Evolutionary conservation across 495 filamentous ascomycete species (phyloP).

Genomic region (Trichoderma gamsii): DNA sequence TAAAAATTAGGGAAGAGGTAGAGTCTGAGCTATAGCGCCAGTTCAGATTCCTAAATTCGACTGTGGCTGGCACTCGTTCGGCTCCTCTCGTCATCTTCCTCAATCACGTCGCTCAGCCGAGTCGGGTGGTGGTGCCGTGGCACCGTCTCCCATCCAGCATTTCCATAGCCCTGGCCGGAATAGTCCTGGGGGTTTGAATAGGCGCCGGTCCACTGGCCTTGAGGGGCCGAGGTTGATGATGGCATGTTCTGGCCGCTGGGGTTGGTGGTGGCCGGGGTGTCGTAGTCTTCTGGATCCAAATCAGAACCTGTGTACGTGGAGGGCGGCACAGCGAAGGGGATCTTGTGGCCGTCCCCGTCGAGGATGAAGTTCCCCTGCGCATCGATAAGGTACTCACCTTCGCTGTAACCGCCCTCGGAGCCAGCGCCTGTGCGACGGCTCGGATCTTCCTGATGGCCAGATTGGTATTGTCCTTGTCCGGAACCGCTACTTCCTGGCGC

Average conservation of each 20-base stretch:
- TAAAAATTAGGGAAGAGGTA: not conserved
- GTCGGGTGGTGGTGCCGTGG: conserved; percentile 87
- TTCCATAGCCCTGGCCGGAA: conserved; percentile 56
- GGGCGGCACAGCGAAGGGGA: conserved; percentile 33
- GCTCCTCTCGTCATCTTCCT: conserved; percentile 72
- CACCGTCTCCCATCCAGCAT: conserved; percentile 67
- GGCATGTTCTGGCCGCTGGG: conserved; percentile 29
- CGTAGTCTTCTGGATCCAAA: conserved; percentile 44
- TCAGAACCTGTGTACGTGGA: conserved; percentile 35
- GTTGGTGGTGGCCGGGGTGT: conserved; percentile 33
- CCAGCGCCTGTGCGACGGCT: conserved; percentile 30
- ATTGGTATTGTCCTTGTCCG: conserved; percentile 15
- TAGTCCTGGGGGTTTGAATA: conserved; percentile 25
- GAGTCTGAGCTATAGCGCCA: not conserved
- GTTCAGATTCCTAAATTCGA: conserved; percentile 26
- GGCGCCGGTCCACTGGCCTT: conserved; percentile 24
- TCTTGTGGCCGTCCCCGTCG: conserved; percentile 42
- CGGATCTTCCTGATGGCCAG: conserved; percentile 9
- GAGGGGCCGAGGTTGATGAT: conserved; percentile 24
- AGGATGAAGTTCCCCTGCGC: conserved; percentile 41
- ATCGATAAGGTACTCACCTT: conserved; percentile 53
- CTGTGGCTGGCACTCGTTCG: conserved; percentile 48
- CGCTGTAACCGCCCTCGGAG: conserved; percentile 50
- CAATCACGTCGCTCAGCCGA: conserved; percentile 86
- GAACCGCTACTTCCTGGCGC: conserved; percentile 28